A percentile compares a stretch with the other conserved stretches of the same genome.
phyloP scores from a whole-genome alignment of 345 rosid genomes.

The rapeseed (Brassica napus) region DNA sequence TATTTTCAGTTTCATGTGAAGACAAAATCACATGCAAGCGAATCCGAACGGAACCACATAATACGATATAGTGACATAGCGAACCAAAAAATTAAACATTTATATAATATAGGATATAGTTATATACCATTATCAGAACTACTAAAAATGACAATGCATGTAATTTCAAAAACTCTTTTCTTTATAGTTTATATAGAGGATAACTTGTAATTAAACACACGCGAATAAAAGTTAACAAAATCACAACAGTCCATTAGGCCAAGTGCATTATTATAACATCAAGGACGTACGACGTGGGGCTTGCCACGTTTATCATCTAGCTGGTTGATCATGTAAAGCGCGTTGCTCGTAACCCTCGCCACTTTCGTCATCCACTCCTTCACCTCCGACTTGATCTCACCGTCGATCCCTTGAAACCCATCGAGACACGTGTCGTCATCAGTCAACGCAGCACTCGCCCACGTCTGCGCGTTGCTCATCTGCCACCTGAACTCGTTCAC shows the following conservation, averaged over 20 bases:
- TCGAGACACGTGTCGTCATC: conserved; percentile 88
- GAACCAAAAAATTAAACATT: not conserved
- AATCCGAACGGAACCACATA: conserved; percentile 8
- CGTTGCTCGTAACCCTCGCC: conserved; percentile 79
- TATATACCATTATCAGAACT: not conserved
- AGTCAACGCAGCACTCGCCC: conserved; percentile 87
- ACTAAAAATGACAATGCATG: not conserved
- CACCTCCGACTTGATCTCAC: conserved; percentile 48
- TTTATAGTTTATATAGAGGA: not conserved
- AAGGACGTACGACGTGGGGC: conserved; percentile 29
- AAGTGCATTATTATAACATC: not conserved
- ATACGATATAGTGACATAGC: conserved; percentile 8
- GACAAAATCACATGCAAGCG: conserved; percentile 26
- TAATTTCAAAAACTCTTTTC: conserved; percentile 4
- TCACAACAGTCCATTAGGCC: conserved; percentile 23
- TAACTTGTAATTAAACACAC: not conserved
- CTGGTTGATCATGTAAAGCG: conserved; percentile 74
- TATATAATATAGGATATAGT: not conserved
- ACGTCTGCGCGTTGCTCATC: conserved; percentile 78
- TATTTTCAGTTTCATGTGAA: conserved; percentile 24
- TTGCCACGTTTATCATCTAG: conserved; percentile 47
- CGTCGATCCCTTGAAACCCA: conserved; percentile 58
- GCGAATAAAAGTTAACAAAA: conserved; percentile 8
- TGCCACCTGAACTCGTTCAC: conserved; percentile 55
- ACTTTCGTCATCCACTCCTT: conserved; percentile 57